Conservation (phyloP, 2,329 filamentous ascomycete genomes). For the Talaromyces sp. region DNA sequence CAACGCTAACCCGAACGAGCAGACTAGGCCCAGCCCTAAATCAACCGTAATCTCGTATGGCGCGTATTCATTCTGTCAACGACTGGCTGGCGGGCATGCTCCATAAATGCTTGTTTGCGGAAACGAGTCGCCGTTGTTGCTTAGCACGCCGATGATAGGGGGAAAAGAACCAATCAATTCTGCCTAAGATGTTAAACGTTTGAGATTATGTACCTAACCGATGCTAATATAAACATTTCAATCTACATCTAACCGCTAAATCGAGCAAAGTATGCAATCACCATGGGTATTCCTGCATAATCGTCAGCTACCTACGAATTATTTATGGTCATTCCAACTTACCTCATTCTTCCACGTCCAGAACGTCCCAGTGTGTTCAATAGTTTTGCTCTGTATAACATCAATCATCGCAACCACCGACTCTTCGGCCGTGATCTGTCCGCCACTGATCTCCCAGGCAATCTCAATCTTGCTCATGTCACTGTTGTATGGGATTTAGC, state of each 20-base stretch:
- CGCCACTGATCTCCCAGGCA: slow-evolving; percentile 47
- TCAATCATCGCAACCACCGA: slow-evolving; percentile 48
- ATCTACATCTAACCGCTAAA: neutral
- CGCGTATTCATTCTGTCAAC: neutral
- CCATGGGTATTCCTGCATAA: slow-evolving; percentile 10
- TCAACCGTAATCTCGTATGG: neutral
- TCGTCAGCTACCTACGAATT: too few species aligned
- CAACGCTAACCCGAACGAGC: too few species aligned
- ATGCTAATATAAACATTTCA: neutral
- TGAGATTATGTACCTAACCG: neutral
- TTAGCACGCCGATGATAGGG: too few species aligned
- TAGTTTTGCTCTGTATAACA: slow-evolving; percentile 47
- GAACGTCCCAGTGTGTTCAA: slow-evolving; percentile 50
- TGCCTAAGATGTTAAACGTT: neutral
- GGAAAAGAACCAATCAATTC: neutral
- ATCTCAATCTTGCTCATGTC: slow-evolving; percentile 52
- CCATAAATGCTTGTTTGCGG: slow-evolving; percentile 5
- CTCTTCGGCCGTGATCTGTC: slow-evolving; percentile 48
- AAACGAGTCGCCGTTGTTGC: neutral
- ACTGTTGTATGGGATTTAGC: slow-evolving; percentile 20
- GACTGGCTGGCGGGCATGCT: neutral
- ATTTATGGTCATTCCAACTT: slow-evolving; percentile 13
- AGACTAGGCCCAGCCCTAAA: neutral
- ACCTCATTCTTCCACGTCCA: slow-evolving; percentile 54
- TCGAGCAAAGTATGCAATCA: neutral